Percentiles rank a stretch among this genome's conserved stretches.
Evolutionary conservation across 2,329 filamentous ascomycete genomes (phyloP).

Genomic region (Penicillium digitatum): DNA sequence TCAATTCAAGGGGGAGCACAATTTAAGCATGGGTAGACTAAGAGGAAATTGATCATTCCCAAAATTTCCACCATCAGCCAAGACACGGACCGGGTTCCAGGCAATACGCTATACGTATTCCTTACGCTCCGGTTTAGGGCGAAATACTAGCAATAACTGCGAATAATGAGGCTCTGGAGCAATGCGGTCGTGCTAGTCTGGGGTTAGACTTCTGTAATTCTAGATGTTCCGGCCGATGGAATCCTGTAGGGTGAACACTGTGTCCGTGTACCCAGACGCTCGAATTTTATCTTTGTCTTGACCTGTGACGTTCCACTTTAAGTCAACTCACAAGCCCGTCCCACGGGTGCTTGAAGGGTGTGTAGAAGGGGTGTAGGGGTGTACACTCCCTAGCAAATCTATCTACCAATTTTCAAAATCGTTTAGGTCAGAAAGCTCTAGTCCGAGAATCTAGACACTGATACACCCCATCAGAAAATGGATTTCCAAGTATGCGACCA

Average conservation of each 20-base stretch:
- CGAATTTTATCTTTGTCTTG: not conserved
- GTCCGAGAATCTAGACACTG: not conserved
- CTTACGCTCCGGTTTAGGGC: not conserved
- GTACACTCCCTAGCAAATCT: not conserved
- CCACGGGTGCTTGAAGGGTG: not conserved
- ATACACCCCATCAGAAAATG: not conserved
- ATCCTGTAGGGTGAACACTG: not conserved
- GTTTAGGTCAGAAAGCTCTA: not conserved
- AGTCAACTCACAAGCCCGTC: not conserved
- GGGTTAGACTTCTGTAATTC: not conserved
- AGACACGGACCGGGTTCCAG: not conserved
- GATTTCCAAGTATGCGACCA: not conserved
- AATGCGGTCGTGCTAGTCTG: not conserved
- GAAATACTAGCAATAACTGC: not conserved
- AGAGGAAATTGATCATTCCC: not conserved
- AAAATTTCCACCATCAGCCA: not conserved
- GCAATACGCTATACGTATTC: not conserved
- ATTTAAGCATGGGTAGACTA: not conserved
- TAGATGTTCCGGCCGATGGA: too few species aligned
- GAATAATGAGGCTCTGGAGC: not conserved
- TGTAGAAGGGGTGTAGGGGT: not conserved
- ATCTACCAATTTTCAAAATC: not conserved
- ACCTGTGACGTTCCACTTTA: too few species aligned
- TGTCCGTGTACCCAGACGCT: not conserved
- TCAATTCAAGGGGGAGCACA: not conserved